Conservation (phyloP, 2,329 filamentous ascomycete genomes). For the Sarocladiaceae sp. region DNA sequence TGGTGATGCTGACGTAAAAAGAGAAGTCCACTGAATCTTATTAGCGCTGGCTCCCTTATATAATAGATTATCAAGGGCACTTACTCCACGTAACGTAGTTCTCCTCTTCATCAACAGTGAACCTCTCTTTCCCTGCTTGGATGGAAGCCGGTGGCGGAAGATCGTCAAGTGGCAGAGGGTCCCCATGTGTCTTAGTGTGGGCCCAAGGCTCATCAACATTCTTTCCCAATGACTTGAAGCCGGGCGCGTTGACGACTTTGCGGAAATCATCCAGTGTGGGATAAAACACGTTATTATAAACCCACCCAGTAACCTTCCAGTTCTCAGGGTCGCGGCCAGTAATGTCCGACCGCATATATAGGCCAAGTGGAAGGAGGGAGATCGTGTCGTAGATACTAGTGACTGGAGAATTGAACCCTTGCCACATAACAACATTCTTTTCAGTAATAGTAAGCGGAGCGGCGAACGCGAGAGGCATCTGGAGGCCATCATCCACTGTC, state of each 20-base stretch:
- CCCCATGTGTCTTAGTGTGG: slow-evolving; percentile 34
- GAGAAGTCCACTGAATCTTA: slow-evolving; percentile 33
- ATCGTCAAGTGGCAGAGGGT: slow-evolving; percentile 14
- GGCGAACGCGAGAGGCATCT: slow-evolving; percentile 34
- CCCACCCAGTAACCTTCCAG: slow-evolving; percentile 50
- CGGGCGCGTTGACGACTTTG: slow-evolving; percentile 40
- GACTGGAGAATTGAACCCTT: slow-evolving; percentile 37
- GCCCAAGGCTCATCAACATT: slow-evolving; percentile 46
- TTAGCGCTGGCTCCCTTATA: too few species aligned
- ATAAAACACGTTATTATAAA: slow-evolving; percentile 52
- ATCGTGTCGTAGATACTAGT: slow-evolving; percentile 34
- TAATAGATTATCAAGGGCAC: too few species aligned
- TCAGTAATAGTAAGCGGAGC: slow-evolving; percentile 37
- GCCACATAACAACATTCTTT: slow-evolving; percentile 40
- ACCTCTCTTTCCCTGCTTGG: slow-evolving; percentile 10
- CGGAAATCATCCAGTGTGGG: slow-evolving; percentile 42
- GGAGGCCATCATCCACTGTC: slow-evolving; percentile 34
- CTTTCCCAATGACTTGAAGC: slow-evolving; percentile 14
- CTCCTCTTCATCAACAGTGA: slow-evolving; percentile 13
- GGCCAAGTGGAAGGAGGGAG: slow-evolving; percentile 40
- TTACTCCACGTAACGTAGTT: slow-evolving; percentile 15
- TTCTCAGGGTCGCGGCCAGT: slow-evolving; percentile 45
- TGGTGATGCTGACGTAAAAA: slow-evolving; percentile 47
- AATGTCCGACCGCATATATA: slow-evolving; percentile 41
- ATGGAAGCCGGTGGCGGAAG: slow-evolving; percentile 12